Evolutionary conservation across 2,329 filamentous ascomycete species (phyloP).

Genomic region (Diaporthe vaccinii): DNA sequence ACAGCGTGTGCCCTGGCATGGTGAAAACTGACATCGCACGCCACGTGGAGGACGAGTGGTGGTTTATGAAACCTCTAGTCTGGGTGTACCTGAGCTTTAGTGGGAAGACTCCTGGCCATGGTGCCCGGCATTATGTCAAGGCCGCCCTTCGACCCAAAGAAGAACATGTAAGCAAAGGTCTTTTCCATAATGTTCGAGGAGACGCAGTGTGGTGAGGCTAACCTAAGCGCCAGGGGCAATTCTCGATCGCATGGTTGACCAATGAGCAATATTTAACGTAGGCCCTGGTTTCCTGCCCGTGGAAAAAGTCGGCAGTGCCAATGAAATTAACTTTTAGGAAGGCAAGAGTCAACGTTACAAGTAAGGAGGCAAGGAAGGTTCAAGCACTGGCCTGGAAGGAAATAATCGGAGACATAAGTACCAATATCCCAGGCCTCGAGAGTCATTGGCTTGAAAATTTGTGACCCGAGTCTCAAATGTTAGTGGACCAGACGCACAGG

Average conservation of each 20-base stretch:
- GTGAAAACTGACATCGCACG: not conserved
- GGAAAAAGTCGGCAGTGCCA: not conserved
- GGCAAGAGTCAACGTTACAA: not conserved
- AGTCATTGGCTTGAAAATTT: not conserved
- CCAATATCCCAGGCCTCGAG: not conserved
- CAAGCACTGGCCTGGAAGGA: not conserved
- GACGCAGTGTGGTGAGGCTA: not conserved
- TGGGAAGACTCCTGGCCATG: not conserved
- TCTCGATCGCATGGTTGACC: not conserved
- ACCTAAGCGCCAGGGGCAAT: not conserved
- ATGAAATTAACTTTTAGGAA: not conserved
- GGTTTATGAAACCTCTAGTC: not conserved
- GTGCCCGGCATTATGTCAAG: not conserved
- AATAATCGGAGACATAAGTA: not conserved
- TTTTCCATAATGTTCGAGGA: rapidly evolving
- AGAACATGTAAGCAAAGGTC: not conserved
- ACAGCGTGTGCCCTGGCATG: constrained; percentile 2
- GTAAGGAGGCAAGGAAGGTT: not conserved
- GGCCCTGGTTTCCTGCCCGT: not conserved
- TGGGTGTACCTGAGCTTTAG: not conserved
- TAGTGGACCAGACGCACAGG: not conserved
- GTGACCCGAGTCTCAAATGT: not conserved
- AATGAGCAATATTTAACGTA: not conserved
- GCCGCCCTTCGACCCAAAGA: not conserved
- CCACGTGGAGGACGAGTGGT: not conserved